phyloP scores from a whole-genome alignment of 129 eudicot species.

The Erigeron canadensis region DNA sequence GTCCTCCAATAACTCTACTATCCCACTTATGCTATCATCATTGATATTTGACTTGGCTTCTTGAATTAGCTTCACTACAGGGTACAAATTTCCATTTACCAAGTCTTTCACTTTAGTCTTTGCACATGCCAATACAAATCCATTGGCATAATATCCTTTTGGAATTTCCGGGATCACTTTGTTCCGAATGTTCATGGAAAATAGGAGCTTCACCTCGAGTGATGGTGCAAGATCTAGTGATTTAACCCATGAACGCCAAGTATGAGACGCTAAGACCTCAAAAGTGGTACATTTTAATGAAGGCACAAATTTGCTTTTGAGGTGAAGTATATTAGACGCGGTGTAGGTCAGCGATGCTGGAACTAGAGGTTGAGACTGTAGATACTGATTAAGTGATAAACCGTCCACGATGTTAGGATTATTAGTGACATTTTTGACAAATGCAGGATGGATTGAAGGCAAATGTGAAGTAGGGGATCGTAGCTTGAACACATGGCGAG shows the following conservation, averaged over 20 bases:
- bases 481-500: constrained; percentile 72
- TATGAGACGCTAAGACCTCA: constrained; percentile 78
- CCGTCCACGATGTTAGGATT: constrained; percentile 4
- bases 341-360: constrained; percentile 68
- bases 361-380: constrained; percentile 68
- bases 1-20: constrained; percentile 57
- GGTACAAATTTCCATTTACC: constrained; percentile 36
- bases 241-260: constrained; percentile 90
- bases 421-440: constrained; percentile 27
- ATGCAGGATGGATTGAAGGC: constrained; percentile 45
- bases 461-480: constrained; percentile 44
- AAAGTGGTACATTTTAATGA: constrained; percentile 80
- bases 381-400: constrained; percentile 37
- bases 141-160: constrained; percentile 83
- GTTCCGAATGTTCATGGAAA: constrained; percentile 65
- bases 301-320: constrained; percentile 57
- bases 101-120: constrained; percentile 60
- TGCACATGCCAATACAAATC: constrained; percentile 83
- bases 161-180: constrained; percentile 47
- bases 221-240: constrained; percentile 59
- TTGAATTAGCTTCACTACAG: constrained; percentile 62
- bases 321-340: constrained; percentile 46
- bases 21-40: constrained; percentile 49
- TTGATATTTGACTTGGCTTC: constrained; percentile 53
- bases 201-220: constrained; percentile 59